A percentile compares a stretch with the other conserved stretches of the same genome.
These are phyloP conservation scores for Athelia sp. DNA, from an alignment of 1,284 basidiomycete species.

Conservation along the genomic window DNA sequence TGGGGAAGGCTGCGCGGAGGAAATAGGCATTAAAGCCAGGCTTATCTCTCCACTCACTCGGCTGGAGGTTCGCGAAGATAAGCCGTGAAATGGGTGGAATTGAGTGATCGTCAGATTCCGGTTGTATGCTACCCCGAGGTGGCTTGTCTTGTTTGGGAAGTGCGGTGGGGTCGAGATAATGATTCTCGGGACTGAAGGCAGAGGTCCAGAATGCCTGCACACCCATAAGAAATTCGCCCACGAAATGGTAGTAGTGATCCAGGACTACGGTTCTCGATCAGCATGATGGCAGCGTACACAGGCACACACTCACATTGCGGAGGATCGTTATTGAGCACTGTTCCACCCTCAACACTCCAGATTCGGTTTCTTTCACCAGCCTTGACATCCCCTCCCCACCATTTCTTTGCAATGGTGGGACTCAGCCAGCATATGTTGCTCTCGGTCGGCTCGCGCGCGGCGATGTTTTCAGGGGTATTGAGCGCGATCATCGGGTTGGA, in stretches of 20 bases:
- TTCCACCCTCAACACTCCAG: constrained; percentile 65
- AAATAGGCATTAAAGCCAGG: constrained; percentile 74
- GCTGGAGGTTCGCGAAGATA: constrained; percentile 60
- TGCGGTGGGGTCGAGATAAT: constrained; percentile 7
- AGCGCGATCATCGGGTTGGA: constrained; percentile 60
- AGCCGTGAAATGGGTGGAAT: constrained; percentile 59
- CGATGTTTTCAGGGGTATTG: constrained; percentile 59
- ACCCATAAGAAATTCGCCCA: constrained; percentile 72
- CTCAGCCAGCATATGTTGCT: constrained; percentile 58
- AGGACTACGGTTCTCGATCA: constrained; percentile 40
- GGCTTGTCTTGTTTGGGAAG: background rate
- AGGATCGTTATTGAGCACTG: constrained; percentile 34
- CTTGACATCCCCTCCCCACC: constrained; percentile 48
- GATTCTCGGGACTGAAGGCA: constrained; percentile 26
- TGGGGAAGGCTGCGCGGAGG: constrained; percentile 72
- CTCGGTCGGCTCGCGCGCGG: constrained; percentile 58
- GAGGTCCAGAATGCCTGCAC: constrained; percentile 70
- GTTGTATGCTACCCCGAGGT: background rate
- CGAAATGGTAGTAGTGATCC: constrained; percentile 80
- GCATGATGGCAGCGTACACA: constrained; percentile 50
- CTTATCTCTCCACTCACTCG: constrained; percentile 64
- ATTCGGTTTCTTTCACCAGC: constrained; percentile 43
- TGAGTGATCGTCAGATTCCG: constrained; percentile 11
- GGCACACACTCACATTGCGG: background rate
- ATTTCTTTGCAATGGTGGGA: constrained; percentile 50